These are phyloP conservation scores for Apiotrichum sp. DNA, from an alignment of 1,284 basidiomycete species.

Conservation along the genomic window DNA sequence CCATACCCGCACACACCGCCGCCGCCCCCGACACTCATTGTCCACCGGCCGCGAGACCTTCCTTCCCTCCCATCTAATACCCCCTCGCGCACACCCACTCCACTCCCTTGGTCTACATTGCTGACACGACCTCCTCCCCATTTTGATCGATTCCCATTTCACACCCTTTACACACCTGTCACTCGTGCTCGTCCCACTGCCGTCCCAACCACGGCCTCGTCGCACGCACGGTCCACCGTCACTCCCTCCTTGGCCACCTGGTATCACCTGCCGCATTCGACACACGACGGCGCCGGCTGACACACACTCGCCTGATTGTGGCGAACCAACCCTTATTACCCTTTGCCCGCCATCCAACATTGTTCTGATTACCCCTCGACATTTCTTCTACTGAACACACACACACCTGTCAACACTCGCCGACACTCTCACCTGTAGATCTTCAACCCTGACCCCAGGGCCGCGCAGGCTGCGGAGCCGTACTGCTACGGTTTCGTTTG, in stretches of 20 bases:
- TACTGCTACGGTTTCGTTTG: slow-evolving; percentile 33
- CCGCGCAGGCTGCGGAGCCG: slow-evolving; percentile 10
- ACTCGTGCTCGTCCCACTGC: not conserved
- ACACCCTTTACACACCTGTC: too few relatives aligned
- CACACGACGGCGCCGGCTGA: too few relatives aligned
- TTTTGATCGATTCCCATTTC: too few relatives aligned
- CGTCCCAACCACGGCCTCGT: not conserved
- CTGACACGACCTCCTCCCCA: not conserved
- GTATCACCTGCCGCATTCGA: too few relatives aligned
- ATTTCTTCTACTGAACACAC: too few relatives aligned
- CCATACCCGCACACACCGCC: not conserved
- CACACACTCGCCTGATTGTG: too few relatives aligned
- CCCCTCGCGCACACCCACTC: too few relatives aligned
- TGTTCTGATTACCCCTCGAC: not conserved
- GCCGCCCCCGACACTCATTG: too few relatives aligned
- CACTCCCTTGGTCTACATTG: not conserved
- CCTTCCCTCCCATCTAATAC: not conserved
- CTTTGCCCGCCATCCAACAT: too few relatives aligned
- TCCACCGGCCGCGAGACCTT: too few relatives aligned
- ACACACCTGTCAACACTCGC: not conserved
- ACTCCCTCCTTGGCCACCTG: not conserved
- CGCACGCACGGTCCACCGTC: not conserved
- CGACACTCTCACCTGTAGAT: slow-evolving; percentile 25
- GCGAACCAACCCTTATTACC: too few relatives aligned
- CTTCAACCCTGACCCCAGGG: slow-evolving; percentile 42